Evolutionary conservation across 208 protist species (phyloP), one percentile per base, ranked within the genome.

Genomic region (Crithidia sp.): DNA sequence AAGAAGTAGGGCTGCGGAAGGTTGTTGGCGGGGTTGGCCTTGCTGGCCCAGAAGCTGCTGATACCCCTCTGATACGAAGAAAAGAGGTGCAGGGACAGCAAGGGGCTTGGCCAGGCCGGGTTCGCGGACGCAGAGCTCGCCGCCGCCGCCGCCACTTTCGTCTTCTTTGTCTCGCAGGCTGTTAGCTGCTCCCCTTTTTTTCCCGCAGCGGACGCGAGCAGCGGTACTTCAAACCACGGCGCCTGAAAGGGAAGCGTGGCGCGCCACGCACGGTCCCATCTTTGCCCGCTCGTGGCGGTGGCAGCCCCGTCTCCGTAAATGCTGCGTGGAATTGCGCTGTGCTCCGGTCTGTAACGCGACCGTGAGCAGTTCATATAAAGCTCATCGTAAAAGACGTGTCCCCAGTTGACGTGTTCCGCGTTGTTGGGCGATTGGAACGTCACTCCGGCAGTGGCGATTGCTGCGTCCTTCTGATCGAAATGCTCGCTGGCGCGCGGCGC

Each of bases 1-100:
- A 83, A 86, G 39, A 63, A 63, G 68, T 74, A 74, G 10, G 70
- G 16, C n/a, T 7, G 28, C 0, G 64, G 61, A 12, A 86, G 73
- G 60, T 65, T 41, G 36, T 61, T 8, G 28, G 43, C 16, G 2
- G 55, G 8, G 19, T 61, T 28, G 5, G 3, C 10, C 43, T 76
- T 74, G 43, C 41, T 19, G 3, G 55, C 39, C 79, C 79, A 78
- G 53, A 83, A 78, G 5, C 5, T 14, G 40, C 37, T 69, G 28
- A 71, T 13, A 9, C 6, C 2, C 13, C 2, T 5, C 37, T n/a
- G 43, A n/a, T 67, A 53, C 0, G 1, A 12, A 5, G 7, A 2
- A 2, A 3, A 16, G 0, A 77, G 47, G 8, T 62, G 4, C 65
- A 55, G 17, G 14, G 7, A 43, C 5, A 17, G 4, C 4, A 28